phyloP scores from a whole-genome alignment of 352 stramenopile species.

The Phytophthora nicotianae region DNA sequence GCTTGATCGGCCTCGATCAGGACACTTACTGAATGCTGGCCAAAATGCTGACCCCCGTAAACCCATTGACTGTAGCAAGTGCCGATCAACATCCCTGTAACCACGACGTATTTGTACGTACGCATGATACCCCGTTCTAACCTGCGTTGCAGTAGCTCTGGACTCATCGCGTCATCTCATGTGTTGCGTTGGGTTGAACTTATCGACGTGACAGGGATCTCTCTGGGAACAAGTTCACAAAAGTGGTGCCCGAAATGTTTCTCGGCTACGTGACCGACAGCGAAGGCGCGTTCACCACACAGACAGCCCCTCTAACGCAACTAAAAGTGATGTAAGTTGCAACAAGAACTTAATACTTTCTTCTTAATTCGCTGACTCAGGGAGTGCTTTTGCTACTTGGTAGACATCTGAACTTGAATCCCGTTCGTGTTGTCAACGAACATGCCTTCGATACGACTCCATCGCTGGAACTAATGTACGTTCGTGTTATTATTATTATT shows the following conservation, averaged over 20 bases:
- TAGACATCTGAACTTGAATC: constrained; percentile 80
- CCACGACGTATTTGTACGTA: constrained; percentile 77
- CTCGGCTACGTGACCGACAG: constrained; percentile 56
- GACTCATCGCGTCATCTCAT: constrained; percentile 12
- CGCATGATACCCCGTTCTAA: constrained; percentile 12
- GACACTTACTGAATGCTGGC: constrained; percentile 8
- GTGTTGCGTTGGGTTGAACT: constrained; percentile 11
- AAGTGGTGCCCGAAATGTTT: constrained; percentile 73
- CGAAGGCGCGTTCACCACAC: constrained; percentile 51
- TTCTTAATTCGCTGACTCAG: constrained; percentile 7
- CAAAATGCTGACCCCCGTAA: background rate
- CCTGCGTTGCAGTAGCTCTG: constrained; percentile 10
- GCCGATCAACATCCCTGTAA: constrained; percentile 64
- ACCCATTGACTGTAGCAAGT: constrained; percentile 40
- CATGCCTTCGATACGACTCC: constrained; percentile 61
- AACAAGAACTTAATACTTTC: constrained; percentile 1
- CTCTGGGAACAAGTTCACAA: constrained; percentile 73
- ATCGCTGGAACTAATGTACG: constrained; percentile 72
- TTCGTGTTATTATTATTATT: constrained; percentile 1
- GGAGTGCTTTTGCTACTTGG: background rate
- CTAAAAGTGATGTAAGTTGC: constrained; percentile 75
- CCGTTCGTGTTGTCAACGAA: constrained; percentile 73
- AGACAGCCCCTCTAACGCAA: constrained; percentile 52
- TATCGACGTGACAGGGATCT: constrained; percentile 42
- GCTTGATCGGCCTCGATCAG: background rate